Conservation (phyloP, 352 stramenopile genomes). For the Halophytophthora polymorphica region DNA sequence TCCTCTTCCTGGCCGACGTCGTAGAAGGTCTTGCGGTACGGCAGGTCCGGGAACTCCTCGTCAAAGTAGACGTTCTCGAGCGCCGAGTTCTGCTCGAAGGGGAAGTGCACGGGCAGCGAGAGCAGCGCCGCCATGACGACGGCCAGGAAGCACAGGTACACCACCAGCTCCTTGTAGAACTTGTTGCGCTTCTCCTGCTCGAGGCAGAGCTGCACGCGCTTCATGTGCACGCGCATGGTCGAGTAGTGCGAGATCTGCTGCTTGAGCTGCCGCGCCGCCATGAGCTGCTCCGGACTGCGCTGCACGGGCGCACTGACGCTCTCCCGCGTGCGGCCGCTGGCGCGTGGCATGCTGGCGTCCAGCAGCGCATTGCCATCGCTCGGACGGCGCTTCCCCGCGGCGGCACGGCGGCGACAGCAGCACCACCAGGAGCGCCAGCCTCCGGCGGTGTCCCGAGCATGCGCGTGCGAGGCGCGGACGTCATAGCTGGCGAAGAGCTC, state of each 20-base stretch:
- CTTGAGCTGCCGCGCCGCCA: slow-evolving; percentile 37
- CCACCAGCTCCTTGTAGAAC: slow-evolving; percentile 75
- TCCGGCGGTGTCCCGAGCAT: slow-evolving; percentile 8
- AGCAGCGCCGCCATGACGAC: slow-evolving; percentile 62
- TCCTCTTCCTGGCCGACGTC: slow-evolving; percentile 62
- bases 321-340: slow-evolving; percentile 11
- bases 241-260: slow-evolving; percentile 67
- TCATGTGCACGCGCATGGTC: slow-evolving; percentile 85
- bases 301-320: slow-evolving; percentile 18
- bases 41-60: slow-evolving; percentile 59
- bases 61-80: slow-evolving; percentile 60
- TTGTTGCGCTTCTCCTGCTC: slow-evolving; percentile 84
- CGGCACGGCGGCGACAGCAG: slow-evolving; percentile 6
- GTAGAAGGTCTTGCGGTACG: slow-evolving; percentile 61
- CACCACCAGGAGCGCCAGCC: slow-evolving; percentile 16
- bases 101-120: slow-evolving; percentile 67
- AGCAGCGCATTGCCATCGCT: slow-evolving; percentile 7
- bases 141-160: slow-evolving; percentile 69
- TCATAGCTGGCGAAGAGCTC: slow-evolving; percentile 8
- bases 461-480: slow-evolving; percentile 10
- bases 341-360: slow-evolving; percentile 15
- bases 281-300: slow-evolving; percentile 33
- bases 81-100: slow-evolving; percentile 68
- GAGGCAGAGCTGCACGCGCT: slow-evolving; percentile 73
- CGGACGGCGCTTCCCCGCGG: neutral